A percentile compares a stretch with the other conserved stretches of the same genome.
Conservation (phyloP, 192 early-diverging fungal species). For the Backusella westeae region DNA sequence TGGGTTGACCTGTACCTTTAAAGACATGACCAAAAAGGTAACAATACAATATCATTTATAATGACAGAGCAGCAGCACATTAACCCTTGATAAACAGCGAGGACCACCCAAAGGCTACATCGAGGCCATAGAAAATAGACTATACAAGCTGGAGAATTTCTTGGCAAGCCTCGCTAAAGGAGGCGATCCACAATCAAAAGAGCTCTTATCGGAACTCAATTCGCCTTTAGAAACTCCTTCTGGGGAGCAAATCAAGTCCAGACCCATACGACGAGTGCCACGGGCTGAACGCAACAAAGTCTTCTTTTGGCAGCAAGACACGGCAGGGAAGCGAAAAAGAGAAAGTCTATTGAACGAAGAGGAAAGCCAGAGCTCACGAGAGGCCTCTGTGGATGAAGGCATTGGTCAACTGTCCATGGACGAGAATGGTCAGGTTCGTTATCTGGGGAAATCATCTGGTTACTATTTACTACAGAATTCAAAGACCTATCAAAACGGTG, state of each 20-base stretch:
- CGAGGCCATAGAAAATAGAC: constrained; percentile 73
- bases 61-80: too few species aligned
- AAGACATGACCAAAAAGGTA: constrained; percentile 47
- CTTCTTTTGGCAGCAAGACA: constrained; percentile 25
- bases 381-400: constrained; percentile 34
- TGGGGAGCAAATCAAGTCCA: constrained; percentile 29
- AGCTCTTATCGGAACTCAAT: constrained; percentile 33
- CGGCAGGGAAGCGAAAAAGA: not conserved
- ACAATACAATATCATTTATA: too few species aligned
- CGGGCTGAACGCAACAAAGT: constrained; percentile 1
- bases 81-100: constrained; percentile 37
- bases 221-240: constrained; percentile 34
- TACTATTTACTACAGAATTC: constrained; percentile 68
- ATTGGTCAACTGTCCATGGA: constrained; percentile 66
- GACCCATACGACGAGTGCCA: constrained; percentile 17
- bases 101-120: constrained; percentile 88
- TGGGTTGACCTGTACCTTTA: constrained; percentile 60
- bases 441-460: constrained; percentile 74
- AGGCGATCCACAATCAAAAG: constrained; percentile 38
- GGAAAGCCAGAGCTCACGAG: not conserved
- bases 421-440: constrained; percentile 66
- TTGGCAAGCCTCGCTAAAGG: constrained; percentile 56
- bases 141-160: constrained; percentile 67
- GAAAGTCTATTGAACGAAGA: not conserved
- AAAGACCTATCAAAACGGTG: constrained; percentile 45